phyloP scores from a whole-genome alignment of 192 early-diverging fungal genomes.

The Geranomyces variabilis region DNA sequence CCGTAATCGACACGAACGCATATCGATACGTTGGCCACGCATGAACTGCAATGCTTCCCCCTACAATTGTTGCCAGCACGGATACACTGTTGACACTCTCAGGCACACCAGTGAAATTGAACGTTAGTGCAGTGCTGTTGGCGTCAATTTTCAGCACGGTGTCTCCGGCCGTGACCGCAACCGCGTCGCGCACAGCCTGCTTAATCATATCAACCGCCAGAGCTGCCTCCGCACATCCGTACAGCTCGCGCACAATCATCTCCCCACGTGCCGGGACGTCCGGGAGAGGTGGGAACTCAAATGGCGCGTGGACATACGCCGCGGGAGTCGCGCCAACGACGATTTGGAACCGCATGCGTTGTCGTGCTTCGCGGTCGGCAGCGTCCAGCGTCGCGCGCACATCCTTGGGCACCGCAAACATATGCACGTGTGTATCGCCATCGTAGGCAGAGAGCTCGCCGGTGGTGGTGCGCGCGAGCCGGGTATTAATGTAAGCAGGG shows the following conservation, averaged over 20 bases:
- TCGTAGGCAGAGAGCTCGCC: slow-evolving; percentile 15
- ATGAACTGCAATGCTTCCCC: slow-evolving; percentile 1
- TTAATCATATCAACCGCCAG: background rate
- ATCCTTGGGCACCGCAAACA: slow-evolving; percentile 24
- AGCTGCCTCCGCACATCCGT: slow-evolving; percentile 2
- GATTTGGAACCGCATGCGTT: background rate
- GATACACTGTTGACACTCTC: background rate
- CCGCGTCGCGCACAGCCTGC: background rate
- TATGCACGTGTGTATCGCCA: slow-evolving; percentile 17
- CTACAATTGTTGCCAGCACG: background rate
- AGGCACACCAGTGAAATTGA: background rate
- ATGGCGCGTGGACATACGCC: slow-evolving; percentile 19
- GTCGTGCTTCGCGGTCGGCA: background rate
- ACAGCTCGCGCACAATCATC: slow-evolving; percentile 15
- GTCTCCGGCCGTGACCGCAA: background rate
- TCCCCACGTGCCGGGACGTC: slow-evolving; percentile 1
- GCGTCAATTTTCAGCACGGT: background rate
- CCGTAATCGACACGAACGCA: background rate
- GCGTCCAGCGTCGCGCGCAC: background rate
- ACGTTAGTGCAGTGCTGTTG: background rate
- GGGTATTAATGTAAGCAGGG: background rate
- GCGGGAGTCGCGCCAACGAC: slow-evolving; percentile 12
- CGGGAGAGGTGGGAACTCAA: background rate
- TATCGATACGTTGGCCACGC: slow-evolving; percentile 17
- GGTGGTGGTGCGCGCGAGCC: background rate